A percentile compares a stretch with the other conserved stretches of the same genome.
Evolutionary conservation across 345 rosid species (phyloP).

Genomic region (Euclidium syriacum): DNA sequence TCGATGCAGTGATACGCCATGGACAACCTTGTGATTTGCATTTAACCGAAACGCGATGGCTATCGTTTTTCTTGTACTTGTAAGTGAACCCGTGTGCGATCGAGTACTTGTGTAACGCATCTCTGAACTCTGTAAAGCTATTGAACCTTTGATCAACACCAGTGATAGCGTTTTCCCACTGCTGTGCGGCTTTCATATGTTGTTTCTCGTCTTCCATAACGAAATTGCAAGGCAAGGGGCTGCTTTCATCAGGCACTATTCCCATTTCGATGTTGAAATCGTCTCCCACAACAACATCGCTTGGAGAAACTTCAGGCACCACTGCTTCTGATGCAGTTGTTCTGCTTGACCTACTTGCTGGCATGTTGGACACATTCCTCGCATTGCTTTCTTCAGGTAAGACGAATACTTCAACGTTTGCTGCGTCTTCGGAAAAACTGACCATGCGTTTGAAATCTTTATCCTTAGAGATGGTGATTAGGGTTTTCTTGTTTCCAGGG

Average conservation of each 20-base stretch:
- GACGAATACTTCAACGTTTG: constrained; percentile 60
- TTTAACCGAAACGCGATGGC: constrained; percentile 82
- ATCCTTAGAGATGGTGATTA: constrained; percentile 79
- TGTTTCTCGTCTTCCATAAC: constrained; percentile 42
- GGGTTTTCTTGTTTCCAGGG: constrained; percentile 77
- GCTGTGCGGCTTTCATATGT: constrained; percentile 46
- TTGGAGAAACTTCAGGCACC: constrained; percentile 40
- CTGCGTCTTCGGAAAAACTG: constrained; percentile 57
- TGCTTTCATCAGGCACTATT: constrained; percentile 27
- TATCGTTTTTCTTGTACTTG: constrained; percentile 85
- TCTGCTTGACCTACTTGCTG: constrained; percentile 83
- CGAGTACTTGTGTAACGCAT: constrained; percentile 81
- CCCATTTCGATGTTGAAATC: constrained; percentile 25
- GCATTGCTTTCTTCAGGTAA: constrained; percentile 57
- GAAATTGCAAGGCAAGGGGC: constrained; percentile 36
- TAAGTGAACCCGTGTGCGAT: constrained; percentile 84
- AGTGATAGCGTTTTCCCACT: constrained; percentile 83
- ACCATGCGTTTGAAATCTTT: constrained; percentile 85
- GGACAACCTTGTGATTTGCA: constrained; percentile 85
- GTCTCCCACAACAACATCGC: constrained; percentile 20
- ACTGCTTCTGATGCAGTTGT: constrained; percentile 58
- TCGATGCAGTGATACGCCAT: constrained; percentile 89
- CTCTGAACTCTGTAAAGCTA: constrained; percentile 74
- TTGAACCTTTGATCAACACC: constrained; percentile 87
- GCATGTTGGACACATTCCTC: constrained; percentile 53